These are phyloP conservation scores for Crithidia acanthocephali DNA, from an alignment of 208 protist species.

Conservation along the genomic window DNA sequence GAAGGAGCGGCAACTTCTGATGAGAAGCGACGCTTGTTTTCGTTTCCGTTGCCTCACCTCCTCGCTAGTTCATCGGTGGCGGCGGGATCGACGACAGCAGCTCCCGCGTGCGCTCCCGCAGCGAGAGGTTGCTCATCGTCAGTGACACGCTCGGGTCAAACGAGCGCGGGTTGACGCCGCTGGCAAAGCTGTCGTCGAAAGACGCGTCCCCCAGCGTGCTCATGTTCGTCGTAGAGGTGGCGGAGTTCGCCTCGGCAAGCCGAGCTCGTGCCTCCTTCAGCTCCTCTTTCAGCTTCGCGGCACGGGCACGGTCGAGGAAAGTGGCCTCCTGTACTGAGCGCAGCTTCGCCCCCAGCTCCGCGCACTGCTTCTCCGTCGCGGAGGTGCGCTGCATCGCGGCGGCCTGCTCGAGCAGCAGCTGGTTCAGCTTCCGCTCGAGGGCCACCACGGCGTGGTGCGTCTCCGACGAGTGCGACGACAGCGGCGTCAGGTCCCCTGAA, in stretches of 20 bases:
- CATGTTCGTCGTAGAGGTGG: conserved; percentile 1
- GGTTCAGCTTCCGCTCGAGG: conserved; percentile 70
- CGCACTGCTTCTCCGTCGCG: conserved; percentile 54
- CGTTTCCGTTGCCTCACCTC: background rate
- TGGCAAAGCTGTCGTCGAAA: conserved; percentile 19
- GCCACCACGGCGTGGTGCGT: conserved; percentile 44
- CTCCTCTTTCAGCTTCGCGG: conserved; percentile 73
- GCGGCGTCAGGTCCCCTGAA: conserved; percentile 15
- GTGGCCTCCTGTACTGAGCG: conserved; percentile 58
- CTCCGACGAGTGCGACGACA: conserved; percentile 33
- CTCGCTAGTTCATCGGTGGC: conserved; percentile 6
- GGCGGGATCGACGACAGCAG: conserved; percentile 33
- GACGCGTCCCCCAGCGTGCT: background rate
- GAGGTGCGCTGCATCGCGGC: conserved; percentile 49
- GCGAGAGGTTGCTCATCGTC: conserved; percentile 26
- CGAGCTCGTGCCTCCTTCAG: conserved; percentile 47
- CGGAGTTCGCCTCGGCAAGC: conserved; percentile 35
- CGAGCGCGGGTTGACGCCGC: conserved; percentile 6
- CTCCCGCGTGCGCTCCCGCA: conserved; percentile 35
- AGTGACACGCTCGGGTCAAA: conserved; percentile 11
- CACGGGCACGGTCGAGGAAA: conserved; percentile 65
- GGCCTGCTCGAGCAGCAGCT: conserved; percentile 62
- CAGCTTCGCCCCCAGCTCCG: conserved; percentile 60
- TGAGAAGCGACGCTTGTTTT: background rate
- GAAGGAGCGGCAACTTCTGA: background rate